phyloP scores from a whole-genome alignment of 495 filamentous ascomycete genomes.

The Lasiosphaeria hispida region DNA sequence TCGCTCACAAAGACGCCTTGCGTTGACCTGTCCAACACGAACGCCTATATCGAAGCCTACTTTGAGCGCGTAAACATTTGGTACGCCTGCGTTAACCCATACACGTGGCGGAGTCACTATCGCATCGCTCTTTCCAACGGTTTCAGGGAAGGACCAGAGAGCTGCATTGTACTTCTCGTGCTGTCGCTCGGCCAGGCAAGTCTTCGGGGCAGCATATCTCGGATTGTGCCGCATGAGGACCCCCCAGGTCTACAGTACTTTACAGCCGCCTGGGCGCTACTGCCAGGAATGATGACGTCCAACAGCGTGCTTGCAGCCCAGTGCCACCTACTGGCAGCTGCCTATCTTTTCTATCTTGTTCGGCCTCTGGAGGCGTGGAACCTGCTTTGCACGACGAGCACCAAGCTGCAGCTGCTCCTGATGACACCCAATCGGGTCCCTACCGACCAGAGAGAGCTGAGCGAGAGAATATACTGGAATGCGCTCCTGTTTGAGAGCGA shows the following conservation, averaged over 20 bases:
- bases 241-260: slow-evolving; percentile 79
- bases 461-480: slow-evolving; percentile 81
- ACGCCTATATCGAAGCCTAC: slow-evolving; percentile 69
- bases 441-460: slow-evolving; percentile 64
- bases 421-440: slow-evolving; percentile 69
- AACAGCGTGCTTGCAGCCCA: slow-evolving; percentile 74
- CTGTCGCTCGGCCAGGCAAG: slow-evolving; percentile 73
- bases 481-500: slow-evolving; percentile 78
- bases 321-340: slow-evolving; percentile 74
- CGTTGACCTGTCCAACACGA: slow-evolving; percentile 72
- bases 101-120: slow-evolving; percentile 76
- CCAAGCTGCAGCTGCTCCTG: slow-evolving; percentile 74
- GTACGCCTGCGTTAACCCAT: slow-evolving; percentile 84
- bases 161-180: slow-evolving; percentile 78
- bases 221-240: slow-evolving; percentile 64
- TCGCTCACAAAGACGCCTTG: slow-evolving; percentile 58
- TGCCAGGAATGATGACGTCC: slow-evolving; percentile 74
- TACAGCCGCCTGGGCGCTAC: slow-evolving; percentile 71
- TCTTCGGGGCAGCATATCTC: slow-evolving; percentile 68
- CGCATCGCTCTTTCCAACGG: slow-evolving; percentile 65
- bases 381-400: slow-evolving; percentile 71
- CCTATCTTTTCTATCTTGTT: slow-evolving; percentile 80
- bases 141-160: slow-evolving; percentile 74
- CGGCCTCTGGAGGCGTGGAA: slow-evolving; percentile 82
- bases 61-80: slow-evolving; percentile 79